These are phyloP conservation scores for Microbotryum scabiosae DNA, from an alignment of 1,284 basidiomycete species.

Conservation along the genomic window DNA sequence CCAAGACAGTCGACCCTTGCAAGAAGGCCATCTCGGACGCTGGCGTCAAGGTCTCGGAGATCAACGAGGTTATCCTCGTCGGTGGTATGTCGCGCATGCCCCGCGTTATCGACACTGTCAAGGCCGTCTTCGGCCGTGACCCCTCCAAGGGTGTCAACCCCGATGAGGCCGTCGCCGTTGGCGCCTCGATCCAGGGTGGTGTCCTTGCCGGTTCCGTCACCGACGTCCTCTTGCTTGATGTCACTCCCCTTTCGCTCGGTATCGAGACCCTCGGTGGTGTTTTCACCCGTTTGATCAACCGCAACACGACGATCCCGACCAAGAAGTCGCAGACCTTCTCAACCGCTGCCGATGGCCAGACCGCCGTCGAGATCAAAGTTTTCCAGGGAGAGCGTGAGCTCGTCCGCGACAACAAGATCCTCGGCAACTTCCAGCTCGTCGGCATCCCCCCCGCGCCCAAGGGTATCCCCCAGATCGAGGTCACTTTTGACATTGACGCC, in stretches of 20 bases:
- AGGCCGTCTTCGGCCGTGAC: slow-evolving; percentile 83
- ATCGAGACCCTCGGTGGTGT: slow-evolving; percentile 84
- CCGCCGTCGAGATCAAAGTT: slow-evolving; percentile 78
- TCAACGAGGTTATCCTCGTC: slow-evolving; percentile 94
- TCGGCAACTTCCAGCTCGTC: slow-evolving; percentile 98
- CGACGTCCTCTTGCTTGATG: slow-evolving; percentile 90
- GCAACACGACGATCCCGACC: slow-evolving; percentile 98
- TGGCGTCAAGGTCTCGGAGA: slow-evolving; percentile 81
- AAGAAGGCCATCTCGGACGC: slow-evolving; percentile 91
- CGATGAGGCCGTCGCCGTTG: slow-evolving; percentile 88
- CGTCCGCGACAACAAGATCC: slow-evolving; percentile 95
- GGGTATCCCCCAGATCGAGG: slow-evolving; percentile 97
- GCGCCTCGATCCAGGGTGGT: slow-evolving; percentile 88
- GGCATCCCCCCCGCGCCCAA: slow-evolving; percentile 96
- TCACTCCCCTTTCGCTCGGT: slow-evolving; percentile 88
- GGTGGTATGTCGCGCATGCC: slow-evolving; percentile 99
- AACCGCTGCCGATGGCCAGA: slow-evolving; percentile 74
- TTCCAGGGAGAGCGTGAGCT: slow-evolving; percentile 85
- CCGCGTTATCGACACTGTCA: slow-evolving; percentile 86
- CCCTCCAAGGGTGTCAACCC: slow-evolving; percentile 98
- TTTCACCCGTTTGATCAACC: slow-evolving; percentile 69
- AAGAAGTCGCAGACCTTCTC: slow-evolving; percentile 99
- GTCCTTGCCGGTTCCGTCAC: slow-evolving; percentile 93
- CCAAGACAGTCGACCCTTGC: slow-evolving; percentile 91
- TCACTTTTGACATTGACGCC: slow-evolving; percentile 97